Evolutionary conservation across 106 monocot species (phyloP).

Genomic region (Dactylorhiza incarnata): DNA sequence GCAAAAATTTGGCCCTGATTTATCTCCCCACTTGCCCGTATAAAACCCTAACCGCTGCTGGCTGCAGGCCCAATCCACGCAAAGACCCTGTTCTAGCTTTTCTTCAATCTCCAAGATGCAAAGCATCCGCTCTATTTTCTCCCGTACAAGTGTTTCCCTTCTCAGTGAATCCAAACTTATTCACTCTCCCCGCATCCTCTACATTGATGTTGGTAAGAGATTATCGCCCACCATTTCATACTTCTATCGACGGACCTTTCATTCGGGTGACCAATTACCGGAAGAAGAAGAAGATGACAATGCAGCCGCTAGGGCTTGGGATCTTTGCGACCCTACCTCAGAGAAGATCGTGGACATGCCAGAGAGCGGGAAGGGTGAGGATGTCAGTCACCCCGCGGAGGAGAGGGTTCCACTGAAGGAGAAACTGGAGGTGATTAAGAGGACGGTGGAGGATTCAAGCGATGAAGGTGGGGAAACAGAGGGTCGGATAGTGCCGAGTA

Average conservation of each 20-base stretch:
- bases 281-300: constrained; percentile 2
- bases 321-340: background rate
- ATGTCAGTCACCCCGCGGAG: background rate
- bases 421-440: constrained; percentile 3
- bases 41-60: constrained; percentile 10
- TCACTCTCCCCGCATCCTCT: background rate
- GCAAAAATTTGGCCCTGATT: too few species aligned
- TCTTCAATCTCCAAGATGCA: constrained; percentile 14
- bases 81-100: constrained; percentile 3
- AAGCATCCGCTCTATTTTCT: constrained; percentile 7
- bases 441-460: background rate
- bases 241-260: background rate
- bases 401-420: background rate
- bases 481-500: too few species aligned
- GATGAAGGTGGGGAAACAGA: background rate
- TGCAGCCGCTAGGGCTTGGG: constrained; percentile 2
- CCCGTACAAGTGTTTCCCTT: background rate
- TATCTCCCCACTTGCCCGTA: background rate
- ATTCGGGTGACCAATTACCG: background rate
- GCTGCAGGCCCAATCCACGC: background rate
- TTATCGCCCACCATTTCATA: background rate
- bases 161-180: background rate
- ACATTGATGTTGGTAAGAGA: background rate
- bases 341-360: background rate
- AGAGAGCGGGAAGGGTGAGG: background rate